These are phyloP conservation scores for Teunomyces barrocoloradensis DNA, from an alignment of 805 yeast species.

Conservation along the genomic window DNA sequence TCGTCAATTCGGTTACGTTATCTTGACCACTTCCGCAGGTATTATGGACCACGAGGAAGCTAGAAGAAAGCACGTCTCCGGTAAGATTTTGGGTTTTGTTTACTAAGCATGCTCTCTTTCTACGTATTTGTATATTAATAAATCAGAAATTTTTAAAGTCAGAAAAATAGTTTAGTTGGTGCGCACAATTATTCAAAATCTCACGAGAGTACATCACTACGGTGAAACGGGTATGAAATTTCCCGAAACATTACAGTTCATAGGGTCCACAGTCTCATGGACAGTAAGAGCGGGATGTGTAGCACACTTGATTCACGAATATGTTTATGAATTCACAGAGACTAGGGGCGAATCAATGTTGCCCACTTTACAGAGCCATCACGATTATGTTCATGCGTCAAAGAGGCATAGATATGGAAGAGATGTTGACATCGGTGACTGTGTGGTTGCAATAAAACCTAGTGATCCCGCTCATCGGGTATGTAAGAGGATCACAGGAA, in stretches of 20 bases:
- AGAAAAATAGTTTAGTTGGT: not conserved
- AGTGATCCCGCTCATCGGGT: conserved; percentile 82
- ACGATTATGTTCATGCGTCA: conserved; percentile 77
- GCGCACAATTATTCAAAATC: not conserved
- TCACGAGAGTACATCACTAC: not conserved
- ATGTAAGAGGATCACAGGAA: conserved; percentile 90
- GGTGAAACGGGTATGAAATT: conserved; percentile 1
- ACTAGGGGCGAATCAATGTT: conserved; percentile 95
- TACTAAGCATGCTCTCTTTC: conserved; percentile 11
- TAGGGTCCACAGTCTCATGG: conserved; percentile 43
- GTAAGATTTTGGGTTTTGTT: conserved; percentile 27
- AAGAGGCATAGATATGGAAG: conserved; percentile 65
- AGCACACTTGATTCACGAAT: conserved; percentile 63
- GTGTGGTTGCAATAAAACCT: conserved; percentile 86
- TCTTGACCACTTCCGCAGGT: conserved; percentile 28
- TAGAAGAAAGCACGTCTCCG: conserved; percentile 28
- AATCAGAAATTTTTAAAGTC: not conserved
- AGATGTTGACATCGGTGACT: conserved; percentile 74
- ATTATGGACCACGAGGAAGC: conserved; percentile 30
- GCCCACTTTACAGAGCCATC: conserved; percentile 73
- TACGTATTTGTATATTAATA: not conserved
- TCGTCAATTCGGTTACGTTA: conserved; percentile 25
- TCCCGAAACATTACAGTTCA: conserved; percentile 20
- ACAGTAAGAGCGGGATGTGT: conserved; percentile 60
- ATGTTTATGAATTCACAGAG: conserved; percentile 70